Evolutionary conservation across 257 asterid species (phyloP), one percentile per base, ranked within the genome.

Genomic region (Solanum etuberosum): DNA sequence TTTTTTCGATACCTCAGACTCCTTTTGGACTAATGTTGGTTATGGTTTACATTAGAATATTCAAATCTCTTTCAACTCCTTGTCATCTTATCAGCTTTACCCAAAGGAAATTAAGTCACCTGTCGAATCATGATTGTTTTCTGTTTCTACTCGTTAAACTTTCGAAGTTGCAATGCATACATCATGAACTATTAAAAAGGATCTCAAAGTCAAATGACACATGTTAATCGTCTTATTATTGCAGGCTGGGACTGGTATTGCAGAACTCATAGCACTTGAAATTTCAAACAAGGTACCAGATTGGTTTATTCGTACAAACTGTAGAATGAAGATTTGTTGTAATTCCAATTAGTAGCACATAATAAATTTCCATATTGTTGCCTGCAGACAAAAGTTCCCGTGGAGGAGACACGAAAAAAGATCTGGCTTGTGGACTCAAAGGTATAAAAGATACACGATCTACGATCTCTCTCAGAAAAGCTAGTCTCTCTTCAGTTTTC

Each of bases 241-340:
- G 93, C 94, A 97, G 99, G 99, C 99, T 88, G 99, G 99, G 86
- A 97, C 98, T 51, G 98, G 99, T 85, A 97, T 97, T 84, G 99
- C 99, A 27, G 98, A 97, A 90, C 98, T 97, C 76, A 95, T 97
- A 87, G 99, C 99, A 85, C 98, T 94, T 88, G 99, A 97, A 91
- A 95, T 96, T 83, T 96, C 98, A 34, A 96, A 95, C 87, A 93
- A 93, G 98, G 99, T 96, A 71, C 29, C 40, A 46, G 18, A 80
- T 46, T 43, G 27, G 10, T 48, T 80, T 16, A 46, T 29, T 80
- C n/a, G 3, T 29, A 18, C 65, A 27, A 48, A 80, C 84, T 80
- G 29, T 80, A 80, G 42, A 9, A 46, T 0, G 4, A 46, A 80
- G 11, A 42, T 80, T 46, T 80, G 20, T 29, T 46, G 2, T 43